Base-by-base conservation (phyloP, 2,329 filamentous ascomycete species). In the Diaporthe batatas region DNA sequence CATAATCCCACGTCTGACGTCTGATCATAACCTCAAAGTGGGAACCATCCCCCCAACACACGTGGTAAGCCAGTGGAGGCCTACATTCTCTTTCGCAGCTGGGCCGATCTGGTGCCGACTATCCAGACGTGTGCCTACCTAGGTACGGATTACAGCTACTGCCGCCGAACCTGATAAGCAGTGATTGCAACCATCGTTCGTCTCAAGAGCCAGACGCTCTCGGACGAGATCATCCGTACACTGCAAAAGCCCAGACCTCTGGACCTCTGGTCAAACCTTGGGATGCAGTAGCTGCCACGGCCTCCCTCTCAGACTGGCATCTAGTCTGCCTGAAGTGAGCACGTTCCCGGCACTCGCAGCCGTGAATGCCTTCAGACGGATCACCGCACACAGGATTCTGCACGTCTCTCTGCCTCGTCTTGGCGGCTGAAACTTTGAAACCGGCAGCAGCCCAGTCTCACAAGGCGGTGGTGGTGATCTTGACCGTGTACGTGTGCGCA, bases 1-100 rank as follows among this genome's bases (percentile, higher is more conserved):
- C 71, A 54, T 55, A 65, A 42, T 51, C 51, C 51, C 39, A 42
- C 39, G 32, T 68, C 57, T 72, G 71, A 70, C 54, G 68, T 67
- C 71, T 58, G 54, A 70, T 32, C 65, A 29, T 36, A 36, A 58
- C 71, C 23, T 70, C 54, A 16, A 16, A 18, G 47, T 65, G 62
- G 62, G 47, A 36, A 39, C 36, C 36, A 39, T 39, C 11, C 36
- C 12, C 32, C 21, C 32, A 23, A 49, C n/a, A 51, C 62, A 51
- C 62, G 62, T 65, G 62, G 44, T 29, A 39, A 51, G 18, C 14
- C 62, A 53, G 47, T 67, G 47, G 59, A 67, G 62, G 62, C 62
- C 62, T 39, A 2, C 62, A n/a, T 12, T 10, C 53, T 49, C 36
- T n/a, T n/a, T n/a, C 3, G 36, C 36, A 12, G 36, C 12, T 39